phyloP scores from a whole-genome alignment of 148 eudicot genomes.

The Amaranthus hypochondriacus region DNA sequence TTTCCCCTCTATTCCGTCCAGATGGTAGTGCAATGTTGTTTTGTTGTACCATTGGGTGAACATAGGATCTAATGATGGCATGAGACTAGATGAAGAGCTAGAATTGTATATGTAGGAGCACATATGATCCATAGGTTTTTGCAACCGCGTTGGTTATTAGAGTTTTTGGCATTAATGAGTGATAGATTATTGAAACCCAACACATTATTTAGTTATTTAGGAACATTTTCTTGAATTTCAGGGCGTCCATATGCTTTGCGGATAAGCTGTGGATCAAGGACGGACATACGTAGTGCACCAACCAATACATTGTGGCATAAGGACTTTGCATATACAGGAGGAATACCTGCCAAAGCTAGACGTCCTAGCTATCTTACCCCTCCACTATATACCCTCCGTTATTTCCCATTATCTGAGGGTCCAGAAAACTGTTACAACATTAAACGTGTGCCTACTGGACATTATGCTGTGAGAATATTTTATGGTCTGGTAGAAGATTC shows the following conservation, averaged over 20 bases:
- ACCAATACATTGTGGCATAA: constrained; percentile 81
- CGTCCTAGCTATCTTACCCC: constrained; percentile 84
- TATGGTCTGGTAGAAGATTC: constrained; percentile 71
- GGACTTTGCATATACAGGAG: constrained; percentile 90
- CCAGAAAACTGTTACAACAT: constrained; percentile 89
- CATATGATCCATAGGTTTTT: neutral
- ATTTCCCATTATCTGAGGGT: constrained; percentile 84
- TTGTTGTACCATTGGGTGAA: neutral
- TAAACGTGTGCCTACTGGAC: constrained; percentile 65
- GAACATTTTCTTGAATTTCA: constrained; percentile 23
- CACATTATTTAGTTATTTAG: neutral
- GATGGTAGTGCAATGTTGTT: no score
- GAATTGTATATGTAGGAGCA: neutral
- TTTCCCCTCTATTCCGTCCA: no score
- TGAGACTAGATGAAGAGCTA: neutral
- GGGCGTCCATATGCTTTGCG: constrained; percentile 76
- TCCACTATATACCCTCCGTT: constrained; percentile 62
- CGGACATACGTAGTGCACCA: constrained; percentile 53
- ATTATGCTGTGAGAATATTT: constrained; percentile 71
- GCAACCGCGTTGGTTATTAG: neutral
- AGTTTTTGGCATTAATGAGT: neutral
- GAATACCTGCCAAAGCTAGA: constrained; percentile 70
- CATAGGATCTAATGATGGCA: neutral
- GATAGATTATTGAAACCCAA: neutral
- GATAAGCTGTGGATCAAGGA: constrained; percentile 88